Base-by-base conservation (phyloP, 352 stramenopile genomes). In the Globisporangium iwayamae region DNA sequence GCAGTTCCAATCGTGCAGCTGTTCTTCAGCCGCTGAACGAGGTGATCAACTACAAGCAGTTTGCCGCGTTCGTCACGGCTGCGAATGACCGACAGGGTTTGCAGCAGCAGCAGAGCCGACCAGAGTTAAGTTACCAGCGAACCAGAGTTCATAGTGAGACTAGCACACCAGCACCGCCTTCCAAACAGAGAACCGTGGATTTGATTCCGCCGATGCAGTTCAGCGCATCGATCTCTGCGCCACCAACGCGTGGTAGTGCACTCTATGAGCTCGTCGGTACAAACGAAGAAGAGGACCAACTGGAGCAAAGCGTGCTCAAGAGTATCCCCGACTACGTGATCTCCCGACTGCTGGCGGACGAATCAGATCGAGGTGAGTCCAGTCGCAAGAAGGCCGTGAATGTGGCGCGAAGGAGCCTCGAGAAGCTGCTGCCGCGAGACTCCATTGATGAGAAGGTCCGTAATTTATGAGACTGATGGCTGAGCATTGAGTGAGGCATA, bases 21-120 rank as follows among this genome's bases (percentile, higher is more conserved):
- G 58, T 69, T 25, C 53, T 74, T 46, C 28, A 72, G 6, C 77
- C 79, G 0, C 65, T 88, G 36, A 73, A 76, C 4, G 78, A 92
- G 61, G 64, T 89, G 51, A 93, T 93, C 51, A 91, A 72, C 65
- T 93, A 85, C 68, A 89, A 87, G 55, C 79, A 90, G 58, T 93
- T 93, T 51, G 72, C 83, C 22, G 83, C 81, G 4, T 91, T 93
- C 58, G 71, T 89, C 30, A 87, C 80, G 0, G 75, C 79, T 46
- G 83, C 81, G 6, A 71, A 79, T 30, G 70, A 82, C 30, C 52
- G 32, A 28, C 52, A 57, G 10, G 22, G 30, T 20, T 11, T 41
- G 28, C 63, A 74, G 25, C 68, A 74, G 25, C 68, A 80, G 36
- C 25, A 80, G 36, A 69, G 70, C 18, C 74, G 34, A 43, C 51